phyloP scores from a whole-genome alignment of 495 filamentous ascomycete genomes.

The Hypoxylon perforatum region DNA sequence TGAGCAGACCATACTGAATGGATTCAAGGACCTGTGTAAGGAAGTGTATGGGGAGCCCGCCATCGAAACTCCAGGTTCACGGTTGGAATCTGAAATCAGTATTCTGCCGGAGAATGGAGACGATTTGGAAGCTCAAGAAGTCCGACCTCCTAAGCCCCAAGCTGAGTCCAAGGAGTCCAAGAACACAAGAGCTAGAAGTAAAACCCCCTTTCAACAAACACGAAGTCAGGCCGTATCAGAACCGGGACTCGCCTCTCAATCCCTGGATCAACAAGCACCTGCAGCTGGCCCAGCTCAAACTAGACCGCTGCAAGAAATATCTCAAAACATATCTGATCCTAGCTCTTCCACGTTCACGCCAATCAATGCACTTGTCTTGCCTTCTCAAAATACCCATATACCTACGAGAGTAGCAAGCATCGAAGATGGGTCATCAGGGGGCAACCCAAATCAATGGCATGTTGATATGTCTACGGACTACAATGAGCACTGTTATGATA shows the following conservation, averaged over 20 bases:
- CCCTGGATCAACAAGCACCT: background rate
- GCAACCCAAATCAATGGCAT: conserved; percentile 41
- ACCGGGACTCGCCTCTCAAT: background rate
- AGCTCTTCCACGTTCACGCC: conserved; percentile 1
- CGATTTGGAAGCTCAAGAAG: background rate
- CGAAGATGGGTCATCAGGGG: conserved; percentile 9
- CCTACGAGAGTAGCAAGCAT: background rate
- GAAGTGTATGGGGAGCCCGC: conserved; percentile 56
- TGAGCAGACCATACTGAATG: conserved; percentile 57
- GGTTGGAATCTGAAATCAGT: background rate
- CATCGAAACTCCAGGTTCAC: background rate
- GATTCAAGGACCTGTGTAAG: conserved; percentile 66
- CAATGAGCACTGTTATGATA: conserved; percentile 39
- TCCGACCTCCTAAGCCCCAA: background rate
- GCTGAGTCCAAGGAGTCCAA: conserved; percentile 11
- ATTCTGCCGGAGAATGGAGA: background rate
- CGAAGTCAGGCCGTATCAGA: background rate
- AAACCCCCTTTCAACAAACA: background rate
- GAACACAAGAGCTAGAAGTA: background rate
- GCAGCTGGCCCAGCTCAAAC: background rate
- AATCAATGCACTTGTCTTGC: conserved; percentile 7
- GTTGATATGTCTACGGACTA: conserved; percentile 53
- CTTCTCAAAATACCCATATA: background rate
- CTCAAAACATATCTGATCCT: background rate
- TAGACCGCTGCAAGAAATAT: background rate